These are phyloP conservation scores for Diplodia mutila DNA, from an alignment of 2,329 filamentous ascomycete species.

Conservation along the genomic window DNA sequence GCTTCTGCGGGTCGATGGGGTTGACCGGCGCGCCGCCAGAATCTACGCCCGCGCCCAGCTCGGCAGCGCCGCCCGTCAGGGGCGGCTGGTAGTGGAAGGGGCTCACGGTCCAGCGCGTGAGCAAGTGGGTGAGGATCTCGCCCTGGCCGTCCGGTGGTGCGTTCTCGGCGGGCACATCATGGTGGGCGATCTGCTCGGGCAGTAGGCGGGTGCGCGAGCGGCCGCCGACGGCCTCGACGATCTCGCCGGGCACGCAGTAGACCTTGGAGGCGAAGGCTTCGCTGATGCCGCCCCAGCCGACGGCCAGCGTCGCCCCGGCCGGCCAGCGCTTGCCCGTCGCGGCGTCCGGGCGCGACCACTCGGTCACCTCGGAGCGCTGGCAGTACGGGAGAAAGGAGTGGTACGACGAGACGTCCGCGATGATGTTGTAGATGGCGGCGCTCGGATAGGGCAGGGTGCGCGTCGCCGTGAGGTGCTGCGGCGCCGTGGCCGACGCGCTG, in stretches of 20 bases:
- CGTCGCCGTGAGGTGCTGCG: slow-evolving; percentile 70
- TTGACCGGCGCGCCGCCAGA: slow-evolving; percentile 27
- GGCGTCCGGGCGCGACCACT: slow-evolving; percentile 64
- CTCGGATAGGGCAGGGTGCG: slow-evolving; percentile 78
- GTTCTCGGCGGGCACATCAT: slow-evolving; percentile 8
- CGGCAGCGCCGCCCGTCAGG: background rate
- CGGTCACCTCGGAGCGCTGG: slow-evolving; percentile 73
- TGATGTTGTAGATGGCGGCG: slow-evolving; percentile 74
- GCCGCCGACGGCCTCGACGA: slow-evolving; percentile 32
- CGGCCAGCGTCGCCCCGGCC: slow-evolving; percentile 73
- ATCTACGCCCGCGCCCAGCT: slow-evolving; percentile 34
- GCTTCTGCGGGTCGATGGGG: slow-evolving; percentile 30
- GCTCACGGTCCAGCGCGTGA: slow-evolving; percentile 70
- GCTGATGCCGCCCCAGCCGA: slow-evolving; percentile 82
- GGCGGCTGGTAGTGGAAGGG: slow-evolving; percentile 54
- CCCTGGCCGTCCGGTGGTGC: slow-evolving; percentile 14
- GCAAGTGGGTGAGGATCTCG: slow-evolving; percentile 66
- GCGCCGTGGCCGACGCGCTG: slow-evolving; percentile 40
- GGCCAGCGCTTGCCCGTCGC: slow-evolving; percentile 63
- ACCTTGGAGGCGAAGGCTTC: slow-evolving; percentile 83
- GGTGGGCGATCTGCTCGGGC: slow-evolving; percentile 12
- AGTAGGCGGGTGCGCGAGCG: slow-evolving; percentile 30
- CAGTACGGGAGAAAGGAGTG: slow-evolving; percentile 90
- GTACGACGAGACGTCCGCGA: slow-evolving; percentile 88
- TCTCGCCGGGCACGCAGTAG: slow-evolving; percentile 68